These are phyloP conservation scores for Talaromyces albobiverticillius DNA, from an alignment of 2,329 filamentous ascomycete genomes.

Conservation along the genomic window DNA sequence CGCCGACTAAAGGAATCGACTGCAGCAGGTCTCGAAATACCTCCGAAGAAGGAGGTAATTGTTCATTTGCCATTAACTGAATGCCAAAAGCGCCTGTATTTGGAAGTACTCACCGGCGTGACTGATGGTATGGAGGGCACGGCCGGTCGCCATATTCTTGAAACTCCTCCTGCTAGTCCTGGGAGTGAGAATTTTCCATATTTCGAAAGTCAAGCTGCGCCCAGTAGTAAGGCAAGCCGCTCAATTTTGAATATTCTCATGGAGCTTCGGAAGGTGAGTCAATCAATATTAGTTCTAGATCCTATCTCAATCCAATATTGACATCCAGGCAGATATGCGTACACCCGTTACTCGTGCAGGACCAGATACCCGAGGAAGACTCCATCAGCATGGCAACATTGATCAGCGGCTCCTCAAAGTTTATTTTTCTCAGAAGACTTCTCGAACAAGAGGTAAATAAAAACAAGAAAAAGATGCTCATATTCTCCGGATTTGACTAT, in stretches of 20 bases:
- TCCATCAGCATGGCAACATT: slow-evolving; percentile 28
- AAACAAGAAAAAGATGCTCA: slow-evolving; percentile 46
- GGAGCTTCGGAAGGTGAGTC: slow-evolving; percentile 49
- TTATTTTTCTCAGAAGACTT: slow-evolving; percentile 53
- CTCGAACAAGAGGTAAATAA: slow-evolving; percentile 22
- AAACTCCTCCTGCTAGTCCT: background rate
- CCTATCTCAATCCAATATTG: background rate
- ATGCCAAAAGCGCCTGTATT: slow-evolving; percentile 59
- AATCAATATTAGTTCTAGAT: background rate
- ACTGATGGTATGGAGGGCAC: slow-evolving; percentile 25
- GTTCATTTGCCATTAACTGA: slow-evolving; percentile 58
- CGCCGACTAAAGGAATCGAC: slow-evolving; percentile 56
- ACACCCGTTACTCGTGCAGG: slow-evolving; percentile 52
- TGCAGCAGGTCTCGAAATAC: slow-evolving; percentile 54
- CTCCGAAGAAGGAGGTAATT: slow-evolving; percentile 56
- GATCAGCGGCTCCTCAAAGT: slow-evolving; percentile 46
- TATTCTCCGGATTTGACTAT: slow-evolving; percentile 56
- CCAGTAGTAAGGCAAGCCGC: slow-evolving; percentile 31
- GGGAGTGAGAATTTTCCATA: background rate
- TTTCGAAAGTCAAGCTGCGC: background rate
- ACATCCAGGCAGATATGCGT: slow-evolving; percentile 41
- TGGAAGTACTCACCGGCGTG: slow-evolving; percentile 53
- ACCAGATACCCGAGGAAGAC: slow-evolving; percentile 40
- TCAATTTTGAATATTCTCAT: slow-evolving; percentile 50
- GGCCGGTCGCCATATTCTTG: background rate